Base-by-base conservation (phyloP, 352 stramenopile genomes). In the Pythium guiyangense region DNA sequence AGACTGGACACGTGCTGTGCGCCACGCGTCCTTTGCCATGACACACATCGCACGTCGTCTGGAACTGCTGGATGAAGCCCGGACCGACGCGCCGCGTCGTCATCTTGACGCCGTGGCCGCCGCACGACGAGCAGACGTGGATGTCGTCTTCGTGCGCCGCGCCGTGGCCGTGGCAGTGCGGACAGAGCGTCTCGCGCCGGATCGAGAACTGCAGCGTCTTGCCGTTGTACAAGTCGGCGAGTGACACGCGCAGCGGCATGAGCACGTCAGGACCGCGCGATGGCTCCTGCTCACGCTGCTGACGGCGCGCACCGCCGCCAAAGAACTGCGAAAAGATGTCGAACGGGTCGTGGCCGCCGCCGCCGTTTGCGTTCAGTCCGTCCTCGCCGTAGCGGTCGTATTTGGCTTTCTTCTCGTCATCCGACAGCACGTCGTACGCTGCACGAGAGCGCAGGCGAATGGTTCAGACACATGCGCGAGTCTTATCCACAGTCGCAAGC, bases 201-300 rank as follows among this genome's bases (percentile, higher is more conserved):
- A 98, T 97, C 34, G 92, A 88, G 26, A 98, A 94, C 63, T 98
- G 89, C 55, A 98, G 84, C 34, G 84, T 85, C 56, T 97, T 92
- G 52, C 97, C 97, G 46, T 95, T 92, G 82, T 99, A 99, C 40
- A 99, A 68, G 67, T 99, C 90, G 12, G 97, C 86, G 39, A 99
- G 79, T 22, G 96, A 96, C 40, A 99, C 80, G 29, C 92, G 70
- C 29, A 99, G 67, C 8, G 94, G 95, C 58, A 98, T 91, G 18
- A 88, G 61, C 9, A 90, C 69, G 49, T 92, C 82, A 8, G 80
- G 80, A 0, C 79, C 78, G 8, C 82, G 79, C 9, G 77, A 75
- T 10, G 77, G 79, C 56, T 89, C 82, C 3, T 71, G 68, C 5
- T 85, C 71, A 51, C 63, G 71, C 3, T 65, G 67, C 12, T 71